Conservation (phyloP, 495 filamentous ascomycete species). For the Penicillium bovifimosum region DNA sequence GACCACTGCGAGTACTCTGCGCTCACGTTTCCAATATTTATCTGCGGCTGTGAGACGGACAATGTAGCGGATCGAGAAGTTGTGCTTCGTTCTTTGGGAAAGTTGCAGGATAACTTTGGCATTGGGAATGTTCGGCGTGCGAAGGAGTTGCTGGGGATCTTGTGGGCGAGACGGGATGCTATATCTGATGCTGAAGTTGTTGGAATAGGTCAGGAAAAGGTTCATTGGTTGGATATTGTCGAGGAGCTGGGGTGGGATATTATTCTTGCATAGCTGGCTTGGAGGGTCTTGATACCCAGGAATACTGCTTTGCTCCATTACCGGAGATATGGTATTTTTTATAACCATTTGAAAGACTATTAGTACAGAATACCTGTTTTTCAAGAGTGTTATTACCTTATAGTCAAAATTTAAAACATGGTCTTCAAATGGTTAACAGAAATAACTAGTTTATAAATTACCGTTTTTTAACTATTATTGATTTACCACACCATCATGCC, state of each 20-base stretch:
- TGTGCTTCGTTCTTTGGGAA: constrained; percentile 26
- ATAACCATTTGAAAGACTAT: no score
- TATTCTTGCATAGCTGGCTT: constrained; percentile 27
- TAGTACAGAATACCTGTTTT: no score
- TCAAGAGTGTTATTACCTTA: no score
- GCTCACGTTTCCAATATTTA: constrained; percentile 42
- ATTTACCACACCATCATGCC: no score
- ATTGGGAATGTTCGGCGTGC: constrained; percentile 40
- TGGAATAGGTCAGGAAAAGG: background rate
- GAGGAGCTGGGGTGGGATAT: constrained; percentile 41
- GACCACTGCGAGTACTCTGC: constrained; percentile 41
- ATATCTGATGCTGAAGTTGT: background rate
- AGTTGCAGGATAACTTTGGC: constrained; percentile 36
- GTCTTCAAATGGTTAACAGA: no score
- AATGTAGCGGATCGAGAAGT: constrained; percentile 20
- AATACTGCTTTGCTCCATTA: no score
- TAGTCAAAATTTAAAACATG: no score
- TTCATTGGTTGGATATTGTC: constrained; percentile 40
- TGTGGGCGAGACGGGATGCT: constrained; percentile 31
- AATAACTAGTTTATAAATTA: no score
- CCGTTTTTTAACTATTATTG: no score
- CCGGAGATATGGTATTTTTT: no score
- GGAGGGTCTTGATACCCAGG: no score
- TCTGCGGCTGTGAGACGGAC: constrained; percentile 35
- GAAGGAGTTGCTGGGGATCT: constrained; percentile 32